Evolutionary conservation across 2,329 filamentous ascomycete genomes (phyloP).

Genomic region (Epichloe hybrida): DNA sequence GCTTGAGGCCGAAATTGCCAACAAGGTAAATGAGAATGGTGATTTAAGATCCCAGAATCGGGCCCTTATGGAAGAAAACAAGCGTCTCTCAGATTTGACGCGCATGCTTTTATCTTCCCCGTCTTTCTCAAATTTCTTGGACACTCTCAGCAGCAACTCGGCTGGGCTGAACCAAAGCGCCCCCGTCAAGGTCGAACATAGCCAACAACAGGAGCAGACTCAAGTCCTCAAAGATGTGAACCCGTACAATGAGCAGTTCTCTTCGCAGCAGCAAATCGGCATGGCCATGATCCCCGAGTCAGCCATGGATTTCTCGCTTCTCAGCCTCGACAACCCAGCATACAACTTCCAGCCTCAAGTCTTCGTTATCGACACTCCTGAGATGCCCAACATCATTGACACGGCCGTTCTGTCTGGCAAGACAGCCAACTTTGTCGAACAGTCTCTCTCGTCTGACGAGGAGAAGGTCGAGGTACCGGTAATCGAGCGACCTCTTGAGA

Average conservation of each 20-base stretch:
- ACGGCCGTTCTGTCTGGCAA: conserved; percentile 58
- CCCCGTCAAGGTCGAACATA: conserved; percentile 24
- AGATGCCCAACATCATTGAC: conserved; percentile 47
- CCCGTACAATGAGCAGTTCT: conserved; percentile 41
- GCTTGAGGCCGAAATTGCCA: conserved; percentile 77
- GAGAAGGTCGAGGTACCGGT: conserved; percentile 44
- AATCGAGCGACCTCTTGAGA: conserved; percentile 34
- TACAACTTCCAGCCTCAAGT: conserved; percentile 56
- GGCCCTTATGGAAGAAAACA: conserved; percentile 73
- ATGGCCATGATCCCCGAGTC: conserved; percentile 79
- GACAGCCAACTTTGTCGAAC: conserved; percentile 39
- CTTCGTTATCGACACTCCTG: conserved; percentile 62
- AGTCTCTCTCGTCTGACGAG: conserved; percentile 28
- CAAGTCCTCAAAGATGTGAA: conserved; percentile 53
- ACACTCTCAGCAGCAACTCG: conserved; percentile 52
- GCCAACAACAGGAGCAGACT: conserved; percentile 26
- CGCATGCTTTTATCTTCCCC: conserved; percentile 69
- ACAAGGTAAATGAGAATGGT: conserved; percentile 70
- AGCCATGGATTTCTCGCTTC: conserved; percentile 58
- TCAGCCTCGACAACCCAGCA: conserved; percentile 42
- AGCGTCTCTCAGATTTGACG: conserved; percentile 63
- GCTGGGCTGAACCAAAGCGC: conserved; percentile 26
- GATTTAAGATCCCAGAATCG: conserved; percentile 72
- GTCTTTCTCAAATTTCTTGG: conserved; percentile 70
- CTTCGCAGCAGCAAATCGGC: conserved; percentile 54